Percentiles rank a stretch among this genome's conserved stretches.
Conservation (phyloP, 2,329 filamentous ascomycete genomes). For the Fusarium sp. region DNA sequence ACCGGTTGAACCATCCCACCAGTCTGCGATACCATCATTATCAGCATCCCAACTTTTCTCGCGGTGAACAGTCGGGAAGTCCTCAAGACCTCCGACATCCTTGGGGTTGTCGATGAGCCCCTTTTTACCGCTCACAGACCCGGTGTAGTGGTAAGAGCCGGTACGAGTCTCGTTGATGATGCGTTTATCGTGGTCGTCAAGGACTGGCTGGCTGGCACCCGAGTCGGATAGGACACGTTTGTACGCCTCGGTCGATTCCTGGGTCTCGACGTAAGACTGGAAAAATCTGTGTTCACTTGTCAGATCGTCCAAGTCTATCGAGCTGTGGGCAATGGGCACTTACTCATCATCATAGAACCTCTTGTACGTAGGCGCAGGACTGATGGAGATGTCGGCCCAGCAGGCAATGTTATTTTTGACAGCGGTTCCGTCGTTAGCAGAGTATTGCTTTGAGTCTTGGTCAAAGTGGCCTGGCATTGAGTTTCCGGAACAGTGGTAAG, state of each 20-base stretch:
- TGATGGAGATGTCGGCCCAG: constrained; percentile 47
- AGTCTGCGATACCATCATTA: constrained; percentile 50
- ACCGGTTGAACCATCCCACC: constrained; percentile 50
- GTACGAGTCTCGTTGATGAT: constrained; percentile 48
- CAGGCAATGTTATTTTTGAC: constrained; percentile 44
- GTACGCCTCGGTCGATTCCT: constrained; percentile 49
- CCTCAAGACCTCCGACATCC: constrained; percentile 50
- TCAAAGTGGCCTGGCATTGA: constrained; percentile 48
- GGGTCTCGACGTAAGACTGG: constrained; percentile 46
- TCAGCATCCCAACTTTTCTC: constrained; percentile 48
- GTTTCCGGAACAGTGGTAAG: constrained; percentile 50
- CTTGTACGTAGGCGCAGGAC: constrained; percentile 45
- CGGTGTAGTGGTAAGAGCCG: constrained; percentile 47
- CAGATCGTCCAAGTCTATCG: not conserved
- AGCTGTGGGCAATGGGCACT: not conserved
- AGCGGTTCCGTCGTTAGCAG: constrained; percentile 40
- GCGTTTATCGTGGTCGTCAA: constrained; percentile 49
- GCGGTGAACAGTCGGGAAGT: constrained; percentile 45
- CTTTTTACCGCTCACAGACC: constrained; percentile 45
- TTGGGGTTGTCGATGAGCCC: constrained; percentile 50
- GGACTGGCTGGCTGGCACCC: constrained; percentile 47
- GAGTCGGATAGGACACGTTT: constrained; percentile 50
- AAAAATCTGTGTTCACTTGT: constrained; percentile 42
- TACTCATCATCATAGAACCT: constrained; percentile 44
- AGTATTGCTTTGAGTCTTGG: constrained; percentile 44